Percentiles rank a stretch among this genome's conserved stretches.
Evolutionary conservation across 2,329 filamentous ascomycete species (phyloP).

Genomic region (Myriosclerotinia duriaeana): DNA sequence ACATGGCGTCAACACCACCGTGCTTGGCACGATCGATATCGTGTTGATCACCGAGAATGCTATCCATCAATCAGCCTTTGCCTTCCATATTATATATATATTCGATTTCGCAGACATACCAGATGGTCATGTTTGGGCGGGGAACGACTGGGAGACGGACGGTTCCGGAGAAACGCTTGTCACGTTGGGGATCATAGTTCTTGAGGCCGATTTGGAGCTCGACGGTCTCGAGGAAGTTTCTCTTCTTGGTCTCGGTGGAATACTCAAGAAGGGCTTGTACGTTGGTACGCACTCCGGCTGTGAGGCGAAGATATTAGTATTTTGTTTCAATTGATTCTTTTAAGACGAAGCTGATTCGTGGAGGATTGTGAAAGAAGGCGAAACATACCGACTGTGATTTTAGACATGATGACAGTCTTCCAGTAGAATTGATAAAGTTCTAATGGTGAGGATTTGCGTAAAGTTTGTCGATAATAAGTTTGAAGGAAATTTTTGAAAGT

Average conservation of each 20-base stretch:
- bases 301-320: conserved; percentile 43
- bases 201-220: conserved; percentile 91
- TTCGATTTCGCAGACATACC: conserved; percentile 49
- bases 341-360: background rate
- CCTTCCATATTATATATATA: conserved; percentile 17
- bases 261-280: conserved; percentile 93
- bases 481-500: background rate
- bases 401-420: conserved; percentile 88
- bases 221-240: conserved; percentile 96
- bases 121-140: conserved; percentile 87
- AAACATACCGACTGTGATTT: conserved; percentile 72
- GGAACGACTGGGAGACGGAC: conserved; percentile 91
- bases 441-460: conserved; percentile 68
- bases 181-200: conserved; percentile 99
- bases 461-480: conserved; percentile 28
- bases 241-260: conserved; percentile 93
- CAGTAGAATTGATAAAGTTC: conserved; percentile 66
- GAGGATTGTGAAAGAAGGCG: conserved; percentile 15
- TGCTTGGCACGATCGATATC: conserved; percentile 99
- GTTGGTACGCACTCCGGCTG: conserved; percentile 94
- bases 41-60: conserved; percentile 89
- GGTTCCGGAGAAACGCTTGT: conserved; percentile 99
- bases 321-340: conserved; percentile 10
- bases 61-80: conserved; percentile 43
- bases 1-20: conserved; percentile 98